Conservation (phyloP, 2,329 filamentous ascomycete species). For the Huntiella omanensis region DNA sequence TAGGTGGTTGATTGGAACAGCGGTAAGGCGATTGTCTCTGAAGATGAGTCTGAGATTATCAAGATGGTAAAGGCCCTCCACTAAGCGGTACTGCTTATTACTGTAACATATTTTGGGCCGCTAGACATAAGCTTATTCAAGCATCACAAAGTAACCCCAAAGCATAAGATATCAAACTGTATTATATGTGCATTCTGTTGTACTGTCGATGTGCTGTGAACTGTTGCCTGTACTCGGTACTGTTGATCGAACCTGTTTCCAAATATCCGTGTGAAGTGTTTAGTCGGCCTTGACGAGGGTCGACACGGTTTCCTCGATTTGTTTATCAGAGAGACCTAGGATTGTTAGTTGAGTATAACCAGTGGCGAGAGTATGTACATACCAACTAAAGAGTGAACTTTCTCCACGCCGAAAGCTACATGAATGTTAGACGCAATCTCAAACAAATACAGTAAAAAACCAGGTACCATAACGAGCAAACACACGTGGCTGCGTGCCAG, state of each 20-base stretch:
- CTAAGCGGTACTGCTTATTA: not conserved
- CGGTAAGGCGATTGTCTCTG: slow-evolving; percentile 59
- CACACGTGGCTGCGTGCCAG: slow-evolving; percentile 65
- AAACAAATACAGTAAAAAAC: not conserved
- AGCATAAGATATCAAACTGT: not conserved
- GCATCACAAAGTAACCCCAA: not conserved
- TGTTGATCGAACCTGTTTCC: slow-evolving; percentile 1
- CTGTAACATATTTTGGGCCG: not conserved
- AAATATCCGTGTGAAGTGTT: not conserved
- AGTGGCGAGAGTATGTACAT: too few species aligned
- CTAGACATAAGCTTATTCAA: too few species aligned
- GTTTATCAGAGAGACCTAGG: slow-evolving; percentile 35
- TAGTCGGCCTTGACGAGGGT: slow-evolving; percentile 28
- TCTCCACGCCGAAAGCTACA: slow-evolving; percentile 37
- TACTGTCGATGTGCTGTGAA: not conserved
- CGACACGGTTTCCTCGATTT: slow-evolving; percentile 40
- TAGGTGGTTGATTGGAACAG: slow-evolving; percentile 82
- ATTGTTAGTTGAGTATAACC: too few species aligned
- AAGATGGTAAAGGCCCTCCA: slow-evolving; percentile 48
- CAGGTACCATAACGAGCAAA: slow-evolving; percentile 78
- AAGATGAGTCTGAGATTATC: slow-evolving; percentile 75
- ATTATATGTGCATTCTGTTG: not conserved
- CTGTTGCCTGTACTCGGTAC: too few species aligned
- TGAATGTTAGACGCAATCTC: not conserved
- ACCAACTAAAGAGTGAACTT: slow-evolving; percentile 36